Base-by-base conservation (phyloP, 352 stramenopile genomes). In the Globisporangium barbulae region DNA sequence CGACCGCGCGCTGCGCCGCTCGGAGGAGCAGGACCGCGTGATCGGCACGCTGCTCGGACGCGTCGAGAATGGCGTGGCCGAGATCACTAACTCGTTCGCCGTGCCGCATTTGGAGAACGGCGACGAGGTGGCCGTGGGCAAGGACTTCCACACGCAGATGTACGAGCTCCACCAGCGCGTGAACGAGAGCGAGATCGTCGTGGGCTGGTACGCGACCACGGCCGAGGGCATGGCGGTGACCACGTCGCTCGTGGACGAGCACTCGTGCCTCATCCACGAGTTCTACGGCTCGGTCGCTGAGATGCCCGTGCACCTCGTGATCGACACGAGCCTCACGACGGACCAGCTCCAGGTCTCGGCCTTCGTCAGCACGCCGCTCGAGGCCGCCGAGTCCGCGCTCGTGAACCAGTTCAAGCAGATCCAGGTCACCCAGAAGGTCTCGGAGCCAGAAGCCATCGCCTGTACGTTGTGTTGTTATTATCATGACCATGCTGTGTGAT, bases 61-160 rank as follows among this genome's bases (percentile, higher is more conserved):
- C 64, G 75, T 96, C 37, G 91, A 94, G 67, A 80, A 86, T 59
- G 84, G 84, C 64, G 82, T 94, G 45, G 81, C 91, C 54, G 88
- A 98, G 78, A 79, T 99, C 22, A 98, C 83, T 48, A 98, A 98
- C 82, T 95, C 82, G 50, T 99, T 99, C 77, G 96, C 97, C 7
- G 97, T 99, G 54, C 97, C 96, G 60, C 96, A 99, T 75, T 78
- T 97, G 33, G 97, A 99, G 79, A 97, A 96, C 68, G 85, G 88
- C 58, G 96, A 98, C 57, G 93, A 99, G 39, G 96, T 99, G 33
- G 96, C 96, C 13, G 97, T 99, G 63, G 96, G 96, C 59, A 98
- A 98, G 79, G 96, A 99, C 76, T 99, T 98, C 73, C 97, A 99
- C 80, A 96, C 96, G 70, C 90, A 98, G 70, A 99, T 99, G 96